Conservation (phyloP, 176 grass and related monocot genomes). For the Juncus inflexus region DNA sequence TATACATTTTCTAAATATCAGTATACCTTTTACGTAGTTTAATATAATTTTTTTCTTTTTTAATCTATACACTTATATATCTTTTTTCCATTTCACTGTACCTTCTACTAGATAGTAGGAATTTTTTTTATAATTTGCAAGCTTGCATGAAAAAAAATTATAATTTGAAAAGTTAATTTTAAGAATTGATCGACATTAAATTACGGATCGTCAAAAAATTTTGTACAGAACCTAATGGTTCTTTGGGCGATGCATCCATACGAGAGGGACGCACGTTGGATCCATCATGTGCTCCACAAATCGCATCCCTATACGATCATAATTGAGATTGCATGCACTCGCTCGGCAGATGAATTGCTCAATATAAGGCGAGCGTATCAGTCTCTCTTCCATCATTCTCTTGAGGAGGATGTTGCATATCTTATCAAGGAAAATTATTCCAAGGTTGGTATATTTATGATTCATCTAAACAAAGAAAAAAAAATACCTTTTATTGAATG, state of each 20-base stretch:
- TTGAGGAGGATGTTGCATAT: conserved; percentile 88
- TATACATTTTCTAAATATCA: not conserved
- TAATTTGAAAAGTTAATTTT: too few species aligned
- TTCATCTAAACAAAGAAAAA: too few species aligned
- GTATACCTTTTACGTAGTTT: not conserved
- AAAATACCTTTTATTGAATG: too few species aligned
- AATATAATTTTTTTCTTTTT: not conserved
- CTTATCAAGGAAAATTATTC: conserved; percentile 52
- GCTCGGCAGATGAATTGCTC: conserved; percentile 66
- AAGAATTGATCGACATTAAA: too few species aligned
- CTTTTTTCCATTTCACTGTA: not conserved
- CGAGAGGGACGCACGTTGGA: conserved; percentile 77
- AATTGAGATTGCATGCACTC: conserved; percentile 76
- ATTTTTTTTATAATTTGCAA: too few species aligned
- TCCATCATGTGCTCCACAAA: conserved; percentile 53
- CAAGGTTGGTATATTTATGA: conserved; percentile 26
- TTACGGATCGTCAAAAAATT: too few species aligned
- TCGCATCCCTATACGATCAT: conserved; percentile 42
- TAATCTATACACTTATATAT: not conserved
- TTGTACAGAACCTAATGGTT: conserved; percentile 44
- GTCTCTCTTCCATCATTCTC: conserved; percentile 57
- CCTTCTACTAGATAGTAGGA: too few species aligned
- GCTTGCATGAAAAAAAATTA: too few species aligned
- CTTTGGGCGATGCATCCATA: conserved; percentile 78
- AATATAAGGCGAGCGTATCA: conserved; percentile 66